Evolutionary conservation across 2,329 filamentous ascomycete genomes (phyloP), one percentile per base, ranked within the genome.

Genomic region (Aspergillus sojae): DNA sequence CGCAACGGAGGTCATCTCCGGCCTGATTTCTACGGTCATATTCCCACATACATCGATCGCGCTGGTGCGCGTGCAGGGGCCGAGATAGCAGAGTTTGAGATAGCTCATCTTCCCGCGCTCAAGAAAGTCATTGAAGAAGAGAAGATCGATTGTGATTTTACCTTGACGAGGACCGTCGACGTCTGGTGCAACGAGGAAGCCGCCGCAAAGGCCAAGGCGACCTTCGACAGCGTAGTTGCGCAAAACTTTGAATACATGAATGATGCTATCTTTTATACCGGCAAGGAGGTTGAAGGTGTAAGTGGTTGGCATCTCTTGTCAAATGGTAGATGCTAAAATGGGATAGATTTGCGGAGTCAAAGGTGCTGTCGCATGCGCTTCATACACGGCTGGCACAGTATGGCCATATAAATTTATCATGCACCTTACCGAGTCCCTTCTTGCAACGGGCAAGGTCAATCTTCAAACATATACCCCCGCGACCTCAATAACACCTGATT

Each of bases 371-470:
- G 73, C 72, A 1, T 74, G 71, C 4, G 74, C 78, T 14, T 71
- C 72, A 1, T 77, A 71, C 57, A 72, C 77, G 0, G 70, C 76
- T 0, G 76, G 63, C 6, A 72, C 74, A 1, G 66, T 79, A 5
- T 79, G 77, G 76, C 93, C 93, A 0, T 96, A 96, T 77, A 96
- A 95, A 78, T 85, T 96, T 32, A 88, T 96, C 4, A 81, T 87
- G 0, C 89, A 87, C 77, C 82, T 94, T 77, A 83, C 93, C 0
- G 79, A 94, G 1, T 87, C 28, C 0, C 36, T 91, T 72, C 82
- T 93, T 0, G 67, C 86, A 21, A 78, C 78, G 28, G 75, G 68
- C 58, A 81, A 80, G 0, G 67, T 87, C 26, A 84, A 85, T 62
- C 65, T 88, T 50, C 84, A 87, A 67, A 85, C 85, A 0, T 75